phyloP scores from a whole-genome alignment of 257 asterid genomes.

The Leonotis leonurus region DNA sequence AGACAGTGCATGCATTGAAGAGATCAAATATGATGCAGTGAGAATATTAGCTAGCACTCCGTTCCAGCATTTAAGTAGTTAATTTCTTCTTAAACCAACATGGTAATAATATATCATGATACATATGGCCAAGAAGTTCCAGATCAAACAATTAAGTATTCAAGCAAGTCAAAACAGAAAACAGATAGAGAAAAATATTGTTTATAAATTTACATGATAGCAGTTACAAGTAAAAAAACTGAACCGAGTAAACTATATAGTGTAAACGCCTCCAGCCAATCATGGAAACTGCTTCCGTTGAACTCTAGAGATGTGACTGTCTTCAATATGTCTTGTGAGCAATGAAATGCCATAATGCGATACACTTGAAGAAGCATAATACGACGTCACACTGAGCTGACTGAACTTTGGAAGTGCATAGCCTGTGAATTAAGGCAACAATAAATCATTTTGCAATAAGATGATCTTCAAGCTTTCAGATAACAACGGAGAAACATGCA shows the following conservation, averaged over 20 bases:
- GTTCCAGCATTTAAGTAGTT: neutral
- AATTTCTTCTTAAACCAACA: neutral
- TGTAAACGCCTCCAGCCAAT: slow-evolving; percentile 38
- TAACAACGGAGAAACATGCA: neutral
- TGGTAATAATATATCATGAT: neutral
- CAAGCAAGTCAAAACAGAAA: neutral
- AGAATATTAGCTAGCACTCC: neutral
- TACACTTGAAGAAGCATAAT: slow-evolving; percentile 76
- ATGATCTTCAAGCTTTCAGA: neutral
- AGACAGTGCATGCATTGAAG: neutral
- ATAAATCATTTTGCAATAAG: slow-evolving; percentile 1
- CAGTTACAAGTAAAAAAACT: slow-evolving; percentile 14
- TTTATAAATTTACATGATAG: slow-evolving; percentile 6
- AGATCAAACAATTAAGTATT: neutral
- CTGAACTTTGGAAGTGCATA: slow-evolving; percentile 71
- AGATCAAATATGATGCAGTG: neutral
- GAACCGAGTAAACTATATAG: slow-evolving; percentile 6
- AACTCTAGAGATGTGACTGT: slow-evolving; percentile 37
- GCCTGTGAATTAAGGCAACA: slow-evolving; percentile 45
- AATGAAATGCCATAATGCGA: slow-evolving; percentile 70
- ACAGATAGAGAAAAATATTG: neutral
- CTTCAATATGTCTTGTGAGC: slow-evolving; percentile 76
- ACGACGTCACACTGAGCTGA: slow-evolving; percentile 72
- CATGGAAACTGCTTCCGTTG: slow-evolving; percentile 47
- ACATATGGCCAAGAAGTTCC: neutral